Base-by-base conservation (phyloP, 106 monocot species). In the Dendrobium nobile region DNA sequence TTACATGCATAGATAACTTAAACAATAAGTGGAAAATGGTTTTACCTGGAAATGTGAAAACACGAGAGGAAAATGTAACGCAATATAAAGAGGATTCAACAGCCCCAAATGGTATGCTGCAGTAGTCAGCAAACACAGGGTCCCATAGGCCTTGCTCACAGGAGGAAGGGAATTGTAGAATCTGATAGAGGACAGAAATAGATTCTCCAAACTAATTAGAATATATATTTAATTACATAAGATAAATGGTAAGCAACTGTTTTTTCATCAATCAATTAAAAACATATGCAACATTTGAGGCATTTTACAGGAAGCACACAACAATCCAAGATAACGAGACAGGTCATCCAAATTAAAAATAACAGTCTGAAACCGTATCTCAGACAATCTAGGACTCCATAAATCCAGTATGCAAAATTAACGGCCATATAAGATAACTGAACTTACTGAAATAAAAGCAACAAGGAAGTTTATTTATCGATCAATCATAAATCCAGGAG, bases 101-200 rank as follows among this genome's bases (percentile, higher is more conserved):
- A 94, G 64, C 10, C 84, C 85, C 58, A 97, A 58, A 6, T 92
- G 87, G 59, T 10, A 74, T 40, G 82, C 54, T 41, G 78, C 80
- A 75, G 97, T 92, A 5, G 88, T 88, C 79, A 89, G 41, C 70
- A 97, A 82, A 88, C 94, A 97, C 3, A 91, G 18, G 33, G 94
- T 97, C 22, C 90, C 97, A 84, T 88, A 97, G 13, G 90, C 85
- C 82, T 92, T 97, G 81, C 87, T 89, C 33, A 97, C 77, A n/a
- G 97, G 94, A 76, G 97, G 97, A 86, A 97, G 97, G 67, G 94
- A 94, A 78, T 91, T 89, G 77, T 97, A 97, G 80, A 72, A 97
- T 81, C 97, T 97, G 89, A 77, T 75, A 68, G 54, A 84, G 59
- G 42, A 70, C 41, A 6, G 44, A 74, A 41, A 74, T 28, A 13